phyloP scores from a whole-genome alignment of 1,284 basidiomycete genomes.

The Pseudozyma hubeiensis region DNA sequence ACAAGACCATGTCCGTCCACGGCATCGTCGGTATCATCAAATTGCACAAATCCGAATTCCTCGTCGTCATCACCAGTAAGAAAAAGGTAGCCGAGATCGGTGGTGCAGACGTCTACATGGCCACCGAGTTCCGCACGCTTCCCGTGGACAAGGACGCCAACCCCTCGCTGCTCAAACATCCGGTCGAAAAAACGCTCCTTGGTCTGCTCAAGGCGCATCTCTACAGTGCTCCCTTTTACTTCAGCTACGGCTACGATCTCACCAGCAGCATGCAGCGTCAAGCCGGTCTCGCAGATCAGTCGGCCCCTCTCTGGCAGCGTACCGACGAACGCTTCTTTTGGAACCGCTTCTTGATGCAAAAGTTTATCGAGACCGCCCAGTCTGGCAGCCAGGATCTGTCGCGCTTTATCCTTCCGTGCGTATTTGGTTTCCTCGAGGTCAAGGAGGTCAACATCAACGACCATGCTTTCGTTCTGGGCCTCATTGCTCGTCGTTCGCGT shows the following conservation, averaged over 20 bases:
- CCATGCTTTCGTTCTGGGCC: conserved; percentile 82
- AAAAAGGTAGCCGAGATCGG: conserved; percentile 83
- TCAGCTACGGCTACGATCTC: conserved; percentile 91
- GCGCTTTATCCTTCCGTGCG: conserved; percentile 82
- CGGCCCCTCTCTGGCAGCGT: conserved; percentile 76
- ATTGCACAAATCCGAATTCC: conserved; percentile 76
- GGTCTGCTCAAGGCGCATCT: conserved; percentile 88
- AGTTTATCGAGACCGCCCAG: conserved; percentile 47
- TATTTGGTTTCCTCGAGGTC: conserved; percentile 78
- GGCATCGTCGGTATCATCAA: conserved; percentile 64
- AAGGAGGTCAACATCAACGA: conserved; percentile 82
- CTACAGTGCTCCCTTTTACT: conserved; percentile 82
- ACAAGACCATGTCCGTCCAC: conserved; percentile 51
- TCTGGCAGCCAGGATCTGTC: conserved; percentile 74
- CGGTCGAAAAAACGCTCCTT: conserved; percentile 87
- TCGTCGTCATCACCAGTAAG: conserved; percentile 88
- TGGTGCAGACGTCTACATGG: conserved; percentile 86
- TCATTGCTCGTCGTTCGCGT: conserved; percentile 92
- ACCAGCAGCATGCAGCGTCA: conserved; percentile 90
- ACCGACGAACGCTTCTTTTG: conserved; percentile 98
- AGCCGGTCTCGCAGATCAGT: conserved; percentile 72
- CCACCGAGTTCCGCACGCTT: conserved; percentile 90
- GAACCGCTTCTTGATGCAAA: conserved; percentile 79
- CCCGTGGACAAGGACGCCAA: conserved; percentile 79
- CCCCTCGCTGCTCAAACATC: conserved; percentile 76